Evolutionary conservation across 1,284 basidiomycete species (phyloP), one percentile per base, ranked within the genome.

Genomic region (Malassezia vespertilionis): DNA sequence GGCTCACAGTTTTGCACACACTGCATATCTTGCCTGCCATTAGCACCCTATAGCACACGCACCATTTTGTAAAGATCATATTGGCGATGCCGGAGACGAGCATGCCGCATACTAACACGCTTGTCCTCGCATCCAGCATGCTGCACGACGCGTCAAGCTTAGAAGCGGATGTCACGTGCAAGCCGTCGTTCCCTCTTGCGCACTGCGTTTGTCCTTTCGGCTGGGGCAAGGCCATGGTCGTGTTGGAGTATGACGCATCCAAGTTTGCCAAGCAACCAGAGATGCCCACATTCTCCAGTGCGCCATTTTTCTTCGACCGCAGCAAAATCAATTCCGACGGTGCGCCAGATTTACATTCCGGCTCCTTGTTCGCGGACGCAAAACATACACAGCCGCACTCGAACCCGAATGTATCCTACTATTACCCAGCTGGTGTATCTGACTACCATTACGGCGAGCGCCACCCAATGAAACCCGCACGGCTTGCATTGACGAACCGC

Each of bases 401-500:
- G 0, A 60, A 61, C 22, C 52, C 86, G 0, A 80, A 83, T 55
- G 91, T 97, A 9, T 87, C 88, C 11, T 97, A 96, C 73, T 97
- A 93, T 74, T 89, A 84, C 63, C 86, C 91, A 0, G 83, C 85
- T 71, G 85, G 84, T 44, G 86, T 96, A 3, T 93, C 93, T 2
- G 83, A 87, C 60, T 87, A 89, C 71, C 63, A 67, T 55, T 67
- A 66, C 20, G 68, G 90, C 84, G 88, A 95, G 78, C 78, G 84
- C 35, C 91, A 97, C 75, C 93, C 91, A 2, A 97, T 97, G 91
- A 93, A 96, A 69, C 91, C 91, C 1, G 88, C 95, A 56, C 79
- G 93, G 12, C 74, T 97, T 9, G 90, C 89, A 3, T 73, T 99
- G 39, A 96, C 91, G 6, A 97, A 97, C 63, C 82, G 88, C 5